phyloP scores from a whole-genome alignment of 768 basidiomycete genomes.

The Mycena filopes region DNA sequence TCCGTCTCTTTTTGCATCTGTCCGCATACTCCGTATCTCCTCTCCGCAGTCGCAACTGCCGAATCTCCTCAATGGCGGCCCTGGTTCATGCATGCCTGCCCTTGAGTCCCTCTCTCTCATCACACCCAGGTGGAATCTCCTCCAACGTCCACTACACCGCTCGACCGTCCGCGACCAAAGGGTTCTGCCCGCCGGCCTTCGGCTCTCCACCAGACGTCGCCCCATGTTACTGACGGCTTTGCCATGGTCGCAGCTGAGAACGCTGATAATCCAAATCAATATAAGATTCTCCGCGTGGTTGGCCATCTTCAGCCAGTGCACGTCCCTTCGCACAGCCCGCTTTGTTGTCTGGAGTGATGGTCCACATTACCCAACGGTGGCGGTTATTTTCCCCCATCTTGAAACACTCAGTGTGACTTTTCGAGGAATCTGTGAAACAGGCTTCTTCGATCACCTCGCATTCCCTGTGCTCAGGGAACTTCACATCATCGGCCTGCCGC shows the following conservation, averaged over 20 bases:
- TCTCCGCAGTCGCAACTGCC: background rate
- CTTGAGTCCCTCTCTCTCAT: background rate
- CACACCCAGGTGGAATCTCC: background rate
- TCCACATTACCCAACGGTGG: no score
- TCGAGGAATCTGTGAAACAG: background rate
- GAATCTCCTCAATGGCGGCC: background rate
- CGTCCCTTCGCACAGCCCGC: background rate
- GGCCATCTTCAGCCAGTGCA: background rate
- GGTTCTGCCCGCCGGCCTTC: background rate
- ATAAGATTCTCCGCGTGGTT: background rate
- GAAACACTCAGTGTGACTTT: background rate
- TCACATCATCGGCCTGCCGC: no score
- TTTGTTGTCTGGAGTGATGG: background rate
- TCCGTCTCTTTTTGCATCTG: background rate
- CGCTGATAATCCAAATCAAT: background rate
- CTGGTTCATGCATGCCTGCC: background rate
- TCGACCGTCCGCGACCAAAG: no score
- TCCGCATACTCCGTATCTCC: background rate
- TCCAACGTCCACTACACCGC: background rate
- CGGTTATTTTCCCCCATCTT: background rate
- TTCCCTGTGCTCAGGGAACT: background rate
- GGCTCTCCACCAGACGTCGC: background rate
- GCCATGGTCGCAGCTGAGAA: constrained; percentile 2
- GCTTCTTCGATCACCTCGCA: background rate
- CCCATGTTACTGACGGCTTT: background rate